Evolutionary conservation across 768 basidiomycete species (phyloP), one percentile per base, ranked within the genome.

Genomic region (Psilocybe subaeruginosa): DNA sequence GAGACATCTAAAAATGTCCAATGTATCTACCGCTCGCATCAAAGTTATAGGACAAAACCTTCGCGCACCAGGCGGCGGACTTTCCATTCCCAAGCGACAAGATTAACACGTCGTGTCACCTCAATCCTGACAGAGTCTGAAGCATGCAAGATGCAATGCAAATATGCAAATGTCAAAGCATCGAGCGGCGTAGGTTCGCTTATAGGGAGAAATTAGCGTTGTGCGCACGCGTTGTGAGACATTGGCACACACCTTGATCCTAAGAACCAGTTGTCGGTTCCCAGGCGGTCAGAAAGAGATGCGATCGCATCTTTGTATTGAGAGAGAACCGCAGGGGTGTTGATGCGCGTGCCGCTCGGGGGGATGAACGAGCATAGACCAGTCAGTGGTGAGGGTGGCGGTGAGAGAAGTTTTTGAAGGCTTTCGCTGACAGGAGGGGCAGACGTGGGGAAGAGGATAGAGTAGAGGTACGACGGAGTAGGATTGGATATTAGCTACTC

Each of bases 121-220:
- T 91, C 88, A 39, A 85, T 80, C 35, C 89, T 82, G 19, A 86
- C 74, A 19, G 64, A 57, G 41, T 78, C 75, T 60, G 75, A 70
- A 23, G 80, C 76, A 51, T 85, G 76, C 5, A 91, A 74, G 23
- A 92, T 80, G 56, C 78, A 80, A 71, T 93, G 87, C 11, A 95
- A 77, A 67, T 95, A 95, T 1, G 93, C 92, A 69, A 94, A 95
- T 5, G 84, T 78, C 47, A 93, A 84, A 2, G 93, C 92, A 69
- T 95, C 93, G 12, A 95, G 84, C 0, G 89, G 82, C 1, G 93
- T 95, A 19, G 93, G 90, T 27, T 79, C 78, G 52, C 92, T 95
- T 60, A 31, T 52, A 53, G 33, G 23, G 19, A 51, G 27, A 53
- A 33, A 35, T 62, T 46, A 35, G 50, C n/a, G 30, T 27, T 39